phyloP scores from a whole-genome alignment of 306 rosid genomes.

The Abrus precatorius region DNA sequence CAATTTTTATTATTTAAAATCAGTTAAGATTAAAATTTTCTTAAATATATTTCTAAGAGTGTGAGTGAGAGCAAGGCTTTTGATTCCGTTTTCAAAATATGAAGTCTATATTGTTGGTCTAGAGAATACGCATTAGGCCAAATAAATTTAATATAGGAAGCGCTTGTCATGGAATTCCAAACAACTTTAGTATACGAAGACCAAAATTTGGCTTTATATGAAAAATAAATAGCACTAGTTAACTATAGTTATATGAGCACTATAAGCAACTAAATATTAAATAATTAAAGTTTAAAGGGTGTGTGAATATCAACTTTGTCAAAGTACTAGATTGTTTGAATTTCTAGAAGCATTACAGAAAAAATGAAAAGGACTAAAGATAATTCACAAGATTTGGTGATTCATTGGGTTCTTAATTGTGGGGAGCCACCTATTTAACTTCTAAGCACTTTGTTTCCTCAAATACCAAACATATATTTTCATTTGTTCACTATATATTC shows the following conservation, averaged over 20 bases:
- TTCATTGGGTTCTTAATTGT: not conserved
- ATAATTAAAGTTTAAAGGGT: not conserved
- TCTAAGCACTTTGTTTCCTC: too few species aligned
- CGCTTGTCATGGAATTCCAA: not conserved
- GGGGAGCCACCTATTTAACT: not conserved
- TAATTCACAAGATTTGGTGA: not conserved
- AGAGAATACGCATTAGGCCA: not conserved
- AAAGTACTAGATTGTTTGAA: not conserved
- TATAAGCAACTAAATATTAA: not conserved
- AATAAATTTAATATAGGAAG: not conserved
- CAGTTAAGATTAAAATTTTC: too few species aligned
- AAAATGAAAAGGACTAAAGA: not conserved
- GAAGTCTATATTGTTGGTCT: not conserved
- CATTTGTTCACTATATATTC: not conserved
- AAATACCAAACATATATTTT: too few species aligned
- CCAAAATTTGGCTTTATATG: not conserved
- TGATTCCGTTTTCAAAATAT: too few species aligned
- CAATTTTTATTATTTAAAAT: too few species aligned
- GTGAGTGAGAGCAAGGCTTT: too few species aligned
- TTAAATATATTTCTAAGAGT: too few species aligned
- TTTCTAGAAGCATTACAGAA: constrained; percentile 4
- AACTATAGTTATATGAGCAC: not conserved
- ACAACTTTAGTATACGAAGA: not conserved
- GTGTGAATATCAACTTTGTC: not conserved
- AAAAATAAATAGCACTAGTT: not conserved